A percentile compares a stretch with the other conserved stretches of the same genome.
Conservation (phyloP, 805 yeast genomes). For the Soucietia sequanensis region DNA sequence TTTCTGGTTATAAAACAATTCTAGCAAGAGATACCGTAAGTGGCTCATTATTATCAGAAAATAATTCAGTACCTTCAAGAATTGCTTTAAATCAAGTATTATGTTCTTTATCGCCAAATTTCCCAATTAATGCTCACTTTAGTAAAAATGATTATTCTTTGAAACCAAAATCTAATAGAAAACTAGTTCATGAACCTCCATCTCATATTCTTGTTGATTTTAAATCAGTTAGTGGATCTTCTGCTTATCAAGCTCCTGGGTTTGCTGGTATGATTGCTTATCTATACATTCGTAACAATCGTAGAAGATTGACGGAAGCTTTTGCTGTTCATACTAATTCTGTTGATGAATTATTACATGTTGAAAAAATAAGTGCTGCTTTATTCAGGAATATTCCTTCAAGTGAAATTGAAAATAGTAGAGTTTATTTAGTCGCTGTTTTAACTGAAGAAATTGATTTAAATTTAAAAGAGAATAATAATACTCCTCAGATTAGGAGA, state of each 20-base stretch:
- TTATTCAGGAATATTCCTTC: conserved; percentile 75
- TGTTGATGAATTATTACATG: conserved; percentile 50
- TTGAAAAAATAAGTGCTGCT: conserved; percentile 75
- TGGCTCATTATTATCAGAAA: conserved; percentile 52
- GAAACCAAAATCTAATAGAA: conserved; percentile 45
- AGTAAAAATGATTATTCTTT: conserved; percentile 29
- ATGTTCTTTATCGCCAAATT: conserved; percentile 70
- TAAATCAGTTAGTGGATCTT: conserved; percentile 61
- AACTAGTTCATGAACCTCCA: conserved; percentile 51
- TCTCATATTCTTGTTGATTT: conserved; percentile 76
- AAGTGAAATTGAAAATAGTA: conserved; percentile 57
- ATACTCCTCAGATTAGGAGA: conserved; percentile 30
- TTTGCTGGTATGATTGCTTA: conserved; percentile 71
- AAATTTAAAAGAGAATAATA: conserved; percentile 23
- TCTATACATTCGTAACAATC: conserved; percentile 64
- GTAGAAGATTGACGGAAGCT: conserved; percentile 71
- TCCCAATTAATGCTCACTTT: conserved; percentile 50
- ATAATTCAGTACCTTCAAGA: conserved; percentile 48
- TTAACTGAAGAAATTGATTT: conserved; percentile 68
- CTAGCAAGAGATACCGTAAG: conserved; percentile 60
- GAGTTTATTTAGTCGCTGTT: conserved; percentile 73
- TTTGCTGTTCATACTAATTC: conserved; percentile 66
- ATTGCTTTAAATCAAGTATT: conserved; percentile 68
- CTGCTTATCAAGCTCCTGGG: conserved; percentile 61
- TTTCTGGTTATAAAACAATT: conserved; percentile 66